Conservation (phyloP, 805 yeast genomes). For the Lipomyces sp. region DNA sequence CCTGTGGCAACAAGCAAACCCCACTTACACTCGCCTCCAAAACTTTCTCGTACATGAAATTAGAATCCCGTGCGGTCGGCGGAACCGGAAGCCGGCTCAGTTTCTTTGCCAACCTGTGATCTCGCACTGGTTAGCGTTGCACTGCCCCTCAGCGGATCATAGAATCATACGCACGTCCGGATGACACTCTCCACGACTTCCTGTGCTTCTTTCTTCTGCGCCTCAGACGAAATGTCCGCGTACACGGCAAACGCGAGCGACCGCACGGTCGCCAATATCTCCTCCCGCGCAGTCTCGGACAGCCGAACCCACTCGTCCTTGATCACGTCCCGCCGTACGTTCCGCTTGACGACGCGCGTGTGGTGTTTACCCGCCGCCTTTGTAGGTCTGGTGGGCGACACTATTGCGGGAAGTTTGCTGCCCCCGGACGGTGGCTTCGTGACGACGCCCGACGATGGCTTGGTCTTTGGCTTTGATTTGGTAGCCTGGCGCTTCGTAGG, state of each 20-base stretch:
- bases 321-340: slow-evolving; percentile 5
- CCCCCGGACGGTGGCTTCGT: too few relatives aligned
- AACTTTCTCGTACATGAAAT: slow-evolving; percentile 20
- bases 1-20: neutral
- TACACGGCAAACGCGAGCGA: slow-evolving; percentile 14
- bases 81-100: slow-evolving; percentile 22
- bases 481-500: too few relatives aligned
- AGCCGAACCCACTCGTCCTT: slow-evolving; percentile 11
- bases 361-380: too few relatives aligned
- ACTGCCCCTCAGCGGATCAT: too few relatives aligned
- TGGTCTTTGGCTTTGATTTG: too few relatives aligned
- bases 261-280: slow-evolving; percentile 9
- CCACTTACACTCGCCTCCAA: slow-evolving; percentile 16
- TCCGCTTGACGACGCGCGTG: slow-evolving; percentile 7
- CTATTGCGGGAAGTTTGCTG: too few relatives aligned
- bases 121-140: neutral
- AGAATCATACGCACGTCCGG: slow-evolving; percentile 3
- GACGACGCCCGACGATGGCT: too few relatives aligned
- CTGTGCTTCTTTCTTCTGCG: slow-evolving; percentile 14
- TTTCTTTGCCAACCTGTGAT: slow-evolving; percentile 9
- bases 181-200: slow-evolving; percentile 8
- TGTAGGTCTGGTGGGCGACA: too few relatives aligned
- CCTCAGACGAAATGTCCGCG: slow-evolving; percentile 5
- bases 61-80: slow-evolving; percentile 15
- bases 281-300: slow-evolving; percentile 15